A percentile compares a stretch with the other conserved stretches of the same genome.
Conservation (phyloP, 495 filamentous ascomycete species). For the Penicillium paxilli region DNA sequence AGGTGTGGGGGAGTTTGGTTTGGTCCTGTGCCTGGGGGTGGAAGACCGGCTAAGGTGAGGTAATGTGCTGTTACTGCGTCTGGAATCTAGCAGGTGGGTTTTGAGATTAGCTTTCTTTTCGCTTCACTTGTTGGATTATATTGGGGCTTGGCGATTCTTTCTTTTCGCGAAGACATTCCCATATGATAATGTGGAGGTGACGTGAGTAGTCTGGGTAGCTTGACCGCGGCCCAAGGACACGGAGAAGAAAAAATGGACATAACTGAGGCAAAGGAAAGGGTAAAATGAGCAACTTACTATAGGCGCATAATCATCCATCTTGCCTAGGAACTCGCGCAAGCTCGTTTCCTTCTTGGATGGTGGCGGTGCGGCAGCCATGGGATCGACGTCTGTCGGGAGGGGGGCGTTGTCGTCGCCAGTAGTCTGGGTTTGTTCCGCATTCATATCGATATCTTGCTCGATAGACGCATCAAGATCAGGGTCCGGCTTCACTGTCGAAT, state of each 20-base stretch:
- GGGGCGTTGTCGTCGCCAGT: slow-evolving; percentile 11
- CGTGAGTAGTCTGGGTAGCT: not conserved
- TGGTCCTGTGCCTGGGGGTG: slow-evolving; percentile 76
- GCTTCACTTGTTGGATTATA: not conserved
- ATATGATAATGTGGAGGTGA: not conserved
- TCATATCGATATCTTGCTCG: slow-evolving; percentile 49
- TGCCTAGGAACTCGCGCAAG: slow-evolving; percentile 83
- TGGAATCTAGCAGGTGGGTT: slow-evolving; percentile 66
- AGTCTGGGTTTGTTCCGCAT: slow-evolving; percentile 21
- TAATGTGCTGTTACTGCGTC: slow-evolving; percentile 98
- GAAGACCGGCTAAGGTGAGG: slow-evolving; percentile 90
- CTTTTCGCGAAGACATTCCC: not conserved
- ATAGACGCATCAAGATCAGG: slow-evolving; percentile 36
- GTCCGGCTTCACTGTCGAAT: slow-evolving; percentile 31
- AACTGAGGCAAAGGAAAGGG: no score
- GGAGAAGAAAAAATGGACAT: not conserved
- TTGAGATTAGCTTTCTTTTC: slow-evolving; percentile 19
- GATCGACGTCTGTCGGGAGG: slow-evolving; percentile 25
- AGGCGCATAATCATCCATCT: slow-evolving; percentile 98
- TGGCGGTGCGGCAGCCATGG: slow-evolving; percentile 38
- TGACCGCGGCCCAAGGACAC: no score
- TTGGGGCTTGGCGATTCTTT: not conserved
- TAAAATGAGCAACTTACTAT: slow-evolving; percentile 63
- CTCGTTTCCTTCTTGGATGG: slow-evolving; percentile 86
- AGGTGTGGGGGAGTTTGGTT: slow-evolving; percentile 85